A percentile compares a stretch with the other conserved stretches of the same genome.
phyloP scores from a whole-genome alignment of 805 yeast species.

The Saccharomycopsis babjevae region DNA sequence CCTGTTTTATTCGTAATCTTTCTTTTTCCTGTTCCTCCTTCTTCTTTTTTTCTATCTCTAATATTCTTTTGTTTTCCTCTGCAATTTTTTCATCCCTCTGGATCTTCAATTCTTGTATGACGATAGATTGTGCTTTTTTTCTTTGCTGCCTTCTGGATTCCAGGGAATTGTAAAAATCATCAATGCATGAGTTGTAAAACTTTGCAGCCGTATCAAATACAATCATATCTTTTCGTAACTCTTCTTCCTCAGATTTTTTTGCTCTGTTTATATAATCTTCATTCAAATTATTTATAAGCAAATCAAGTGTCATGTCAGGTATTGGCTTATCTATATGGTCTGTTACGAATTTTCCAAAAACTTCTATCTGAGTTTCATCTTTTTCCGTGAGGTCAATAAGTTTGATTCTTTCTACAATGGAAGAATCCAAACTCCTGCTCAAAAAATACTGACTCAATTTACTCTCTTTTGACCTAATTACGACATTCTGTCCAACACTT shows the following conservation, averaged over 20 bases:
- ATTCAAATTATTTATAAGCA: background rate
- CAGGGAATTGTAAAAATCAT: background rate
- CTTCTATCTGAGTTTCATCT: background rate
- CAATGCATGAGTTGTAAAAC: background rate
- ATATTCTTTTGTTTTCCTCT: constrained; percentile 6
- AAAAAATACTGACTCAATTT: background rate
- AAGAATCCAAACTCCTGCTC: background rate
- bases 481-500: background rate
- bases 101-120: constrained; percentile 9
- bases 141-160: constrained; percentile 4
- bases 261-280: background rate
- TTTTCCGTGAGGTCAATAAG: background rate
- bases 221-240: background rate
- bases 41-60: constrained; percentile 1
- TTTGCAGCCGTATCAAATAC: background rate
- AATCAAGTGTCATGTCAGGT: background rate
- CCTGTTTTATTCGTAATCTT: constrained; percentile 15
- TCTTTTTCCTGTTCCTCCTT: constrained; percentile 4
- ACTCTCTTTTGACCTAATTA: background rate
- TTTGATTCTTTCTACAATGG: background rate
- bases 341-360: background rate
- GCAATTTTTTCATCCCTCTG: constrained; percentile 5
- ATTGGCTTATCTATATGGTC: background rate
- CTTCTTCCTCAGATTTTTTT: background rate
- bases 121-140: constrained; percentile 14